A percentile compares a stretch with the other conserved stretches of the same genome.
phyloP scores from a whole-genome alignment of 2,329 filamentous ascomycete genomes.

The Claviceps monticola region DNA sequence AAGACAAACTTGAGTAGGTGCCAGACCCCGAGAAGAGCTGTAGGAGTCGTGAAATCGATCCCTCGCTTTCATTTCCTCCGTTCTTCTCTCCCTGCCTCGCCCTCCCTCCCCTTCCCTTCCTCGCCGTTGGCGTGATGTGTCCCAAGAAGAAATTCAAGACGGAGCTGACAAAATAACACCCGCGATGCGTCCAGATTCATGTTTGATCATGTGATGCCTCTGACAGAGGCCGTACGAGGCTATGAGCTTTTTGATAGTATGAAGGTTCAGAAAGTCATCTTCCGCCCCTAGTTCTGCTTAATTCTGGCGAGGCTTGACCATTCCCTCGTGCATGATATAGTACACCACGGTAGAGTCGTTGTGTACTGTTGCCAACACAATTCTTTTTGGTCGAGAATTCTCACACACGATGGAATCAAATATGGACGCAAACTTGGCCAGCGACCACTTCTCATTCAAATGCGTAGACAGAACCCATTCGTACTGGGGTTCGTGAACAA shows the following conservation, averaged over 20 bases:
- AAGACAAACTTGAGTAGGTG: slow-evolving; percentile 50
- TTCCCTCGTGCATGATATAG: slow-evolving; percentile 75
- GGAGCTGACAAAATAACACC: neutral
- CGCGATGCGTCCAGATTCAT: slow-evolving; percentile 45
- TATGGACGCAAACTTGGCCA: slow-evolving; percentile 50
- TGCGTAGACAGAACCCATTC: slow-evolving; percentile 72
- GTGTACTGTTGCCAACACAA: slow-evolving; percentile 62
- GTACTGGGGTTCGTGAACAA: slow-evolving; percentile 38
- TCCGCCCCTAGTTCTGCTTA: slow-evolving; percentile 38
- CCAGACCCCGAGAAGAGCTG: neutral
- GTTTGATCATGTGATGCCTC: slow-evolving; percentile 61
- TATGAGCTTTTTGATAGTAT: slow-evolving; percentile 61
- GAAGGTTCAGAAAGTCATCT: slow-evolving; percentile 62
- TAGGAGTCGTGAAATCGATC: neutral
- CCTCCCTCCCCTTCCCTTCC: neutral
- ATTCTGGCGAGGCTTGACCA: slow-evolving; percentile 76
- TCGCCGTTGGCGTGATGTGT: neutral
- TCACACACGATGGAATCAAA: slow-evolving; percentile 47
- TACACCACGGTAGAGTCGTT: slow-evolving; percentile 75
- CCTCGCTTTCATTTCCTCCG: neutral
- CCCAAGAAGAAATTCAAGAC: neutral
- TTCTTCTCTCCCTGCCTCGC: neutral
- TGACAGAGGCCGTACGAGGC: slow-evolving; percentile 50
- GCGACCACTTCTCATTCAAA: slow-evolving; percentile 57
- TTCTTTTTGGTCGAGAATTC: slow-evolving; percentile 44